Base-by-base conservation (phyloP, 148 eudicot species). In the Camellia granthamiana region DNA sequence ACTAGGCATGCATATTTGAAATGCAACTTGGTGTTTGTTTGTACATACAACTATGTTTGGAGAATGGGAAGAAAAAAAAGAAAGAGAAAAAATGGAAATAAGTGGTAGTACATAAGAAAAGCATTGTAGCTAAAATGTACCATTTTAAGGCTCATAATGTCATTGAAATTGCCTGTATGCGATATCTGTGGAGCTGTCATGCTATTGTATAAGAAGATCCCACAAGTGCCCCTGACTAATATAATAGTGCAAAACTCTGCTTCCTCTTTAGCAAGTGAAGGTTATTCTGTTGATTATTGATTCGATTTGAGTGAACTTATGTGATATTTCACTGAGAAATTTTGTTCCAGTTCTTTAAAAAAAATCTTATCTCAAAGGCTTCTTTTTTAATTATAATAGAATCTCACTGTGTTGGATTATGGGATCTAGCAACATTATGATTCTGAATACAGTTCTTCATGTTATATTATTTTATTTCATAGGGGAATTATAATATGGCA, bases 11-110 rank as follows among this genome's bases (percentile, higher is more conserved):
- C 62, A 41, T 38, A 3, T 74, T 23, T 41, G 65, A 56, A 51
- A 38, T 59, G 47, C 49, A 42, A 59, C 51, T 56, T 16, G 54
- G 77, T 74, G 41, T 43, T 76, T 76, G 69, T 44, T 21, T 55
- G 44, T 51, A 51, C 61, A 14, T 23, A 46, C 68, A 14, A 12
- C 13, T 68, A 44, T 13, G 41, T 4, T 47, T 46, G 3, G 30
- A 18, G 79, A 62, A 72, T 15, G n/a, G 43, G 12, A 76, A 43
- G 38, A 51, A 14, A 47, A 70, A 19, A 70, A 18, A 30, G 38
- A 52, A 46, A 4, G 0, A 46, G 74, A 70, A 70, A 47, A 11
- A 18, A 15, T 60, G 60, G 12, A 56, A 56, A 56, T 56, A 56
- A 21, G 55, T 67, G 14, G 49, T 1, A 18, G 15, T 6, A 18